Base-by-base conservation (phyloP, 768 basidiomycete species). In the Podaxis sp. region DNA sequence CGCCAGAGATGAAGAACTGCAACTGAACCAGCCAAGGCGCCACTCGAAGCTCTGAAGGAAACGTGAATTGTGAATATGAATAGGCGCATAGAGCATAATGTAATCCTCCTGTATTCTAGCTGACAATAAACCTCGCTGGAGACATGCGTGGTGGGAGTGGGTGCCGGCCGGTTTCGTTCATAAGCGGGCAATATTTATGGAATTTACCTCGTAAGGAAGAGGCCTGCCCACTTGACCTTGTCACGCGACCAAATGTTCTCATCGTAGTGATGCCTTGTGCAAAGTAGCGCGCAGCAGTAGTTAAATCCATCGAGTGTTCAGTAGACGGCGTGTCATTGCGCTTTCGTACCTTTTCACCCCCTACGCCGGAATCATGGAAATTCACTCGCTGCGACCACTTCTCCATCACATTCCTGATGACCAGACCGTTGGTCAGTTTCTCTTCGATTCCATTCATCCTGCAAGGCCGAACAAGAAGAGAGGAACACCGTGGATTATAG, bases 381-480 rank as follows among this genome's bases (percentile, higher is more conserved):
- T 78, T 48, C 66, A 65, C 53, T 68, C 75, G 13, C 66, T 67
- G 11, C 68, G 67, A 15, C 72, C 60, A 46, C 68, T 71, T 26
- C 71, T 80, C 44, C 6, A 46, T 36, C 66, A 59, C 59, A 78
- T 84, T 59, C 84, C 84, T 8, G 83, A 84, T 69, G 73, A 83
- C 66, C 66, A 84, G 42, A 82, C 82, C 2, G 69, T 84, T 42
- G 78, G 81, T 4, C 84, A 86, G 68, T 85, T 85, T 69, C 74
- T 83, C 33, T 80, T 86, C 57, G 81, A 84, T 65, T 69, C 65
- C 38, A 65, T 71, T 33, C 82, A 84, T 64, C 70, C 77, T n/a
- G 72, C 68, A 33, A 73, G 82, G 46, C 83, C 82, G 5, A 66
- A 67, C 30, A 75, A 76, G 63, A 70, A 59, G 17, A 58, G 65